These are phyloP conservation scores for Podospora didyma DNA, from an alignment of 495 filamentous ascomycete genomes.

Conservation along the genomic window DNA sequence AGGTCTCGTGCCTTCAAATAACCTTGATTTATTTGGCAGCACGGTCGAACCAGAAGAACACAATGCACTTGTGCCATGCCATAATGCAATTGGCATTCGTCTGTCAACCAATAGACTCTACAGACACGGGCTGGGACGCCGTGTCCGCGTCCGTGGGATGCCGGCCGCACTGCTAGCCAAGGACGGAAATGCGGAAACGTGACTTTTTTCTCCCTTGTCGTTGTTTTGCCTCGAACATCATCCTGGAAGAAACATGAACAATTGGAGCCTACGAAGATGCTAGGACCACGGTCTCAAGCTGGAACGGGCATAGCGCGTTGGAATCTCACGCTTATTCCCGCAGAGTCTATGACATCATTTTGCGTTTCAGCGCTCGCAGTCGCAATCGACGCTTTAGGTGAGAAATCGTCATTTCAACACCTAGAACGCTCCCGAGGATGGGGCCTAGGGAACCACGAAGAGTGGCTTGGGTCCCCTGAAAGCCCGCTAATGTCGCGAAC, in stretches of 20 bases:
- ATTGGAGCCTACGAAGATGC: not conserved
- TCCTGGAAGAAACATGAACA: too few species aligned
- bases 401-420: not conserved
- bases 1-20: not conserved
- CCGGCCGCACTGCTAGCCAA: too few species aligned
- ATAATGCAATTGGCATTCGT: not conserved
- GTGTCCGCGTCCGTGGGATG: too few species aligned
- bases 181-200: too few species aligned
- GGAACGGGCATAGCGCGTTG: not conserved
- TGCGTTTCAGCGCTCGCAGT: not conserved
- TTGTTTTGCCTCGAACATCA: too few species aligned
- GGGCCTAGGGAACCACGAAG: too few species aligned
- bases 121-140: too few species aligned
- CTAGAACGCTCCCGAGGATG: not conserved
- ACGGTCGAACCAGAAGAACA: not conserved
- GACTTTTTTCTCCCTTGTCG: too few species aligned
- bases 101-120: too few species aligned
- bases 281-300: not conserved
- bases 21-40: not conserved
- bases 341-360: not conserved
- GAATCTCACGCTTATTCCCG: not conserved
- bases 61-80: not conserved
- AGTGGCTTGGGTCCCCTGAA: too few species aligned
- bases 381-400: not conserved
- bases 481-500: too few species aligned